Evolutionary conservation across 768 basidiomycete genomes (phyloP), one percentile per base, ranked within the genome.

Genomic region (Gyrodon lividus): DNA sequence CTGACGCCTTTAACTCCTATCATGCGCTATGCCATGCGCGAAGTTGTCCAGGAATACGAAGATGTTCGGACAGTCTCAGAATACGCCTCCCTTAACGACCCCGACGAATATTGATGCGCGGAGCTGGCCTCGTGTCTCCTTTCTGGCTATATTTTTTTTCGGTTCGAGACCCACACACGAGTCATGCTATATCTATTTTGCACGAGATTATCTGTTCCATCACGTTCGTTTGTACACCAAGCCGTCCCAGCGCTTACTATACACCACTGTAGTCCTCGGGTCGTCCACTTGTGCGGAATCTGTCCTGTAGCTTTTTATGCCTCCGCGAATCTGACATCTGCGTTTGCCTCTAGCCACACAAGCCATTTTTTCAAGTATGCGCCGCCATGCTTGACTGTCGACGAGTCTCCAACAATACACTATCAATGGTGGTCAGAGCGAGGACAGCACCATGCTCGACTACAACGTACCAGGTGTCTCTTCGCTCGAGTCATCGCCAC

Each of bases 371-470:
- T 92, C 33, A 99, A 70, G 69, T 89, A 98, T 35, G 74, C 63
- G 20, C 90, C 83, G 5, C 96, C 96, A 60, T 95, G 86, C 28
- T 78, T 74, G 3, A 98, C 86, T 0, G 96, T 98, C 2, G 86
- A 87, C 0, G 93, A 95, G 66, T 99, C 97, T 1, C 97, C 97
- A 0, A 99, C 82, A 2, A 99, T 71, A 59, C 93, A 96, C 92
- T 96, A 51, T 16, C 42, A 5, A 54, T 33, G 17, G 8, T 47
- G 4, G 22, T 33, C 7, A 17, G 30, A 43, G 16, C 16, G 16
- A 22, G 6, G 47, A 17, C 48, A 8, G 6, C 9, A 33, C 16
- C 7, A 38, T 44, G 31, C 39, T 14, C 19, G 48, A 16, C 8
- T 46, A 5, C 35, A n/a, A 75, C 86, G 57, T 58, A 95, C 93